phyloP scores from a whole-genome alignment of 1,139 yeast genomes.

The Blastobotrys elegans region DNA sequence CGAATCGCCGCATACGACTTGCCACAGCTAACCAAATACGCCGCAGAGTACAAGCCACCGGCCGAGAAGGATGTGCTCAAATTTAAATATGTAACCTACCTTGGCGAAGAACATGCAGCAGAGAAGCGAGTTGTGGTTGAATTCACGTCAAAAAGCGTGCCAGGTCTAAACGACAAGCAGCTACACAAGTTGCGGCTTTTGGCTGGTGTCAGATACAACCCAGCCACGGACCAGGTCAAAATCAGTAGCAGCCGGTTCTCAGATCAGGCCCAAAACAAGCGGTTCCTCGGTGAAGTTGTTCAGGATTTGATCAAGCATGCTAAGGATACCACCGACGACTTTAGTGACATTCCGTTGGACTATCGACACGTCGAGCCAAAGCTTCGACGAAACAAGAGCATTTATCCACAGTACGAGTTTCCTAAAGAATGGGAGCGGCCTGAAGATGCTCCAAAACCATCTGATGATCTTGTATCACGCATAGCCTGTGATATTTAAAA shows the following conservation, averaged over 20 bases:
- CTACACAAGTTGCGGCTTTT: conserved; percentile 72
- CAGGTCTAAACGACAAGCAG: conserved; percentile 44
- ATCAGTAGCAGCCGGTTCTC: conserved; percentile 60
- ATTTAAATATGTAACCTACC: conserved; percentile 67
- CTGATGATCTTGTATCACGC: conserved; percentile 3
- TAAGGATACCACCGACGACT: conserved; percentile 57
- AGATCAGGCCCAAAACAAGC: conserved; percentile 83
- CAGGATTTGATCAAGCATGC: conserved; percentile 58
- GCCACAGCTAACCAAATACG: conserved; percentile 71
- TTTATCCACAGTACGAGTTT: conserved; percentile 41
- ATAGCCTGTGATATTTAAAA: background rate
- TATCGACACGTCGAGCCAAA: conserved; percentile 57
- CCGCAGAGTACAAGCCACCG: conserved; percentile 40
- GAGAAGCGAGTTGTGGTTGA: conserved; percentile 64
- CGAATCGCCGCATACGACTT: conserved; percentile 87
- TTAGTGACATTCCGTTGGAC: conserved; percentile 78
- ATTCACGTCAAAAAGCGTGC: conserved; percentile 50
- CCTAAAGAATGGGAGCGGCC: conserved; percentile 89
- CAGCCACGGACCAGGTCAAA: conserved; percentile 51
- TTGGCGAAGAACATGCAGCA: conserved; percentile 69
- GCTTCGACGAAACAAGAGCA: conserved; percentile 35
- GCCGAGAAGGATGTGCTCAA: conserved; percentile 46
- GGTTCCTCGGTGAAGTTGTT: conserved; percentile 61
- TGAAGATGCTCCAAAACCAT: conserved; percentile 25
- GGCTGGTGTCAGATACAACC: conserved; percentile 74